These are phyloP conservation scores for Sugiyamaella xylanicola DNA, from an alignment of 1,139 yeast species.

Conservation along the genomic window DNA sequence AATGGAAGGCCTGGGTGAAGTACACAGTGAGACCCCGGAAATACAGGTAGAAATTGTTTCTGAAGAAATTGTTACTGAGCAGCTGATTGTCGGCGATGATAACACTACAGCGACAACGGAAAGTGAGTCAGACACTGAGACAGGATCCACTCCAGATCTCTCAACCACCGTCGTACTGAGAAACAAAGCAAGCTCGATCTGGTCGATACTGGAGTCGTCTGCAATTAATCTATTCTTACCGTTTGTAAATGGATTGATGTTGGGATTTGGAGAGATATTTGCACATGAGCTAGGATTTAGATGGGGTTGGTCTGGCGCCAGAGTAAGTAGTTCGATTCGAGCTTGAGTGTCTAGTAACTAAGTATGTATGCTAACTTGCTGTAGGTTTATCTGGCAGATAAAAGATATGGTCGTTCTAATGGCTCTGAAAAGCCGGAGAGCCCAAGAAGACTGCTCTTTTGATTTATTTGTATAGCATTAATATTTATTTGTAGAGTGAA, in stretches of 20 bases:
- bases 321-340: slow-evolving; percentile 45
- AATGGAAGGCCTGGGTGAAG: neutral
- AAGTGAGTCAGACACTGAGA: slow-evolving; percentile 17
- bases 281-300: slow-evolving; percentile 91
- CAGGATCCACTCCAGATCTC: slow-evolving; percentile 15
- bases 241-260: slow-evolving; percentile 90
- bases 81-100: slow-evolving; percentile 1
- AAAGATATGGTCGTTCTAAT: slow-evolving; percentile 17
- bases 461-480: slow-evolving; percentile 5
- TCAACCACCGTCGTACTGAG: slow-evolving; percentile 1
- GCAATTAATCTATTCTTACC: slow-evolving; percentile 82
- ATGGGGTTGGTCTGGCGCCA: slow-evolving; percentile 78
- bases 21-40: neutral
- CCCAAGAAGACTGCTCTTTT: slow-evolving; percentile 10
- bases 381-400: slow-evolving; percentile 22
- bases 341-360: neutral
- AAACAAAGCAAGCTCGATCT: slow-evolving; percentile 13
- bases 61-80: neutral
- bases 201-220: slow-evolving; percentile 23
- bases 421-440: slow-evolving; percentile 5
- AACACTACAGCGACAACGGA: slow-evolving; percentile 14
- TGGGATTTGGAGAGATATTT: slow-evolving; percentile 93
- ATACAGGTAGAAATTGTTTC: neutral
- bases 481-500: slow-evolving; percentile 8
- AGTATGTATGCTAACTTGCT: slow-evolving; percentile 9